These are phyloP conservation scores for Albugo candida DNA, from an alignment of 352 stramenopile genomes.

Conservation along the genomic window DNA sequence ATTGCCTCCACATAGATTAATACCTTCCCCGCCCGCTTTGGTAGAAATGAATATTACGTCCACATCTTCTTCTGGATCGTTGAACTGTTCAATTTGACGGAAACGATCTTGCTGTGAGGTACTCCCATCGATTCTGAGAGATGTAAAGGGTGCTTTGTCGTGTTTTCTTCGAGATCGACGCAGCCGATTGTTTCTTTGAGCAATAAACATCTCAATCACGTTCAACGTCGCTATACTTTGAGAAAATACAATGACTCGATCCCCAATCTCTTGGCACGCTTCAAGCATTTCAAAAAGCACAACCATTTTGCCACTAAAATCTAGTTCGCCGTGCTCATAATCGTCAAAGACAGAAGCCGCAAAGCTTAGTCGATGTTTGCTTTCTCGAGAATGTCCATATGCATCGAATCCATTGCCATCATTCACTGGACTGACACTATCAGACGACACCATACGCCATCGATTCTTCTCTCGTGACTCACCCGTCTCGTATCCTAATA, in stretches of 20 bases:
- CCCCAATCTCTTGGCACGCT: slow-evolving; percentile 40
- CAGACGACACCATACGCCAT: too few relatives aligned
- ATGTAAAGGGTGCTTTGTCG: slow-evolving; percentile 21
- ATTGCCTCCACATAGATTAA: slow-evolving; percentile 79
- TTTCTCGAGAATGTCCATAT: slow-evolving; percentile 3
- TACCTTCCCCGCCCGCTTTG: slow-evolving; percentile 69
- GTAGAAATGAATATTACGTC: slow-evolving; percentile 79
- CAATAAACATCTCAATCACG: slow-evolving; percentile 51
- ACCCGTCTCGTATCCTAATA: too few relatives aligned
- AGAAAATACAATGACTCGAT: slow-evolving; percentile 80
- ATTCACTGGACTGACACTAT: too few relatives aligned
- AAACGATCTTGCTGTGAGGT: slow-evolving; percentile 64
- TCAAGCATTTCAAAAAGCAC: slow-evolving; percentile 63
- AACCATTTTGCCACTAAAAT: slow-evolving; percentile 75
- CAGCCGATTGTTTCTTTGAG: slow-evolving; percentile 19
- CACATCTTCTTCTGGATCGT: slow-evolving; percentile 57
- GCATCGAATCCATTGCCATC: not conserved
- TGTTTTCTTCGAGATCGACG: slow-evolving; percentile 18
- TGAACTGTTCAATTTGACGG: slow-evolving; percentile 62
- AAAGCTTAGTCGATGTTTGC: slow-evolving; percentile 55
- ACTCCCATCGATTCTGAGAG: slow-evolving; percentile 66
- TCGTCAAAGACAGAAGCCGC: slow-evolving; percentile 31
- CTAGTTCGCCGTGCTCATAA: slow-evolving; percentile 29
- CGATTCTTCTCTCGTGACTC: too few relatives aligned
- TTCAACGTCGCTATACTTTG: slow-evolving; percentile 79